Evolutionary conservation across 495 filamentous ascomycete genomes (phyloP).

Genomic region (Neurospora sublineolata): DNA sequence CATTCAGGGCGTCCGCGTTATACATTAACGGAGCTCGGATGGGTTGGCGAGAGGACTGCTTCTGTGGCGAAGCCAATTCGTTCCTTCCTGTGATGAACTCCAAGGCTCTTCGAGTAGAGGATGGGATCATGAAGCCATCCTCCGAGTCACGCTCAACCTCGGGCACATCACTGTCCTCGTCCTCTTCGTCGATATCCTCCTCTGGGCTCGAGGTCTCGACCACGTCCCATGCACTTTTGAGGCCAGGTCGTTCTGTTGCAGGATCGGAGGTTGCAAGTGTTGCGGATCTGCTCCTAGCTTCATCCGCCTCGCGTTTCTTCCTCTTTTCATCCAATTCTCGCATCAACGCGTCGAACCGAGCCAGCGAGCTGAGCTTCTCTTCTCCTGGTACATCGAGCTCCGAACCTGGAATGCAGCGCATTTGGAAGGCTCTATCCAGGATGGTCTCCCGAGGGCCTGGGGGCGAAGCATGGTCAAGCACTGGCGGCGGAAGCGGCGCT

Average conservation of each 20-base stretch:
- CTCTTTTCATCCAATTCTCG: conserved; percentile 38
- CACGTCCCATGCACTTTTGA: conserved; percentile 39
- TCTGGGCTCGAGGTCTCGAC: conserved; percentile 23
- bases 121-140: conserved; percentile 23
- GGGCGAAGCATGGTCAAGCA: conserved; percentile 27
- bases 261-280: conserved; percentile 1
- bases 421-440: conserved; percentile 46
- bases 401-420: conserved; percentile 43
- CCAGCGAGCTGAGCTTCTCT: conserved; percentile 45
- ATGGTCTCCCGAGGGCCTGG: conserved; percentile 44
- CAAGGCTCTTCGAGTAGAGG: conserved; percentile 33
- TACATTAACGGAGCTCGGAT: conserved; percentile 14
- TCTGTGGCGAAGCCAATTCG: conserved; percentile 4
- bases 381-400: conserved; percentile 34
- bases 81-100: conserved; percentile 38
- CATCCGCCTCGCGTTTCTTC: conserved; percentile 20
- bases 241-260: conserved; percentile 3
- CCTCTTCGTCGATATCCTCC: conserved; percentile 25
- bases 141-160: conserved; percentile 22
- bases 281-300: conserved; percentile 11
- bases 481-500: conserved; percentile 16
- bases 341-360: conserved; percentile 50
- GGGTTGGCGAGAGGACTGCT: conserved; percentile 6
- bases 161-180: conserved; percentile 31
- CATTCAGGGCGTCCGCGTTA: conserved; percentile 24